phyloP scores from a whole-genome alignment of 768 basidiomycete genomes.

The Phylloporus sp. region DNA sequence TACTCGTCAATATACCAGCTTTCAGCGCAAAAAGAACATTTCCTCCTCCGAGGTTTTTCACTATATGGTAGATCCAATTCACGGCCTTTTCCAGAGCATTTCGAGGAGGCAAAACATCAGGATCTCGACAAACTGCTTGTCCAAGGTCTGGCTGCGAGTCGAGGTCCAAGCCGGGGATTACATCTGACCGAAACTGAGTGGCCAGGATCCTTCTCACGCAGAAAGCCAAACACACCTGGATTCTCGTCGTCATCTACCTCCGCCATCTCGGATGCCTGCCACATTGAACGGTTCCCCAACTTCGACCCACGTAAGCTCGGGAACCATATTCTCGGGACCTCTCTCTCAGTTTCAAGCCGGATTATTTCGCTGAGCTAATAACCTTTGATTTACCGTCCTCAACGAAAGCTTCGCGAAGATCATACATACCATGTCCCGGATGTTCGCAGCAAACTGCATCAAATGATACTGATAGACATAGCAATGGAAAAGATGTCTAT shows the following conservation, averaged over 20 bases:
- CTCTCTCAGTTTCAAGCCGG: constrained; percentile 46
- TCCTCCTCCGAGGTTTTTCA: constrained; percentile 44
- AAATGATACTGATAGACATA: constrained; percentile 65
- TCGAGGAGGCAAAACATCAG: constrained; percentile 66
- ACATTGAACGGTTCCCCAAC: constrained; percentile 40
- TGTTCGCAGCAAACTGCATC: constrained; percentile 33
- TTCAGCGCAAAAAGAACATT: constrained; percentile 69
- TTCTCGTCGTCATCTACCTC: constrained; percentile 62
- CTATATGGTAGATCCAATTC: constrained; percentile 39
- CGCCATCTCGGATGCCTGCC: constrained; percentile 41
- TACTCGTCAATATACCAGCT: constrained; percentile 60
- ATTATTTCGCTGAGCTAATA: constrained; percentile 54
- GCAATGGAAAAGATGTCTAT: constrained; percentile 68
- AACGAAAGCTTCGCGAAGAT: background rate
- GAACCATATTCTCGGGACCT: constrained; percentile 49
- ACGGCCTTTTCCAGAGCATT: constrained; percentile 52
- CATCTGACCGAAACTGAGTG: constrained; percentile 30
- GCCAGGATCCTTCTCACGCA: background rate
- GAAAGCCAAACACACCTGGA: constrained; percentile 37
- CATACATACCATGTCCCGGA: constrained; percentile 34
- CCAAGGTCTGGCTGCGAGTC: constrained; percentile 47
- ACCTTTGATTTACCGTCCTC: background rate
- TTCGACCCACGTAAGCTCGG: constrained; percentile 35
- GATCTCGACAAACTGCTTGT: constrained; percentile 54
- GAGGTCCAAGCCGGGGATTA: constrained; percentile 54